Conservation (phyloP, 352 stramenopile species). For the Globisporangium spinosum region DNA sequence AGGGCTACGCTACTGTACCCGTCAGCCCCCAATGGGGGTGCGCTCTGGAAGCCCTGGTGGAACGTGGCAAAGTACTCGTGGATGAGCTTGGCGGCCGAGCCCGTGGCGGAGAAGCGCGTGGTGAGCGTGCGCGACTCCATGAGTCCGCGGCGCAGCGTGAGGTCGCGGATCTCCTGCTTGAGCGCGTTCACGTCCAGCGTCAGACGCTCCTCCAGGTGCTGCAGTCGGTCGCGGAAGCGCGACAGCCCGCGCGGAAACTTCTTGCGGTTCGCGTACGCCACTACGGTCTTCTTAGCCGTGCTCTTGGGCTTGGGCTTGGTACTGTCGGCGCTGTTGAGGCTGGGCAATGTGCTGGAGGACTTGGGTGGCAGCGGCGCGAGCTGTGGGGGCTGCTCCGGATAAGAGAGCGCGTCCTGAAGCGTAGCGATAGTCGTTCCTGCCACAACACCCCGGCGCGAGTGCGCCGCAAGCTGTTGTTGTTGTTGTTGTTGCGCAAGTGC, state of each 20-base stretch:
- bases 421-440: conserved; percentile 7
- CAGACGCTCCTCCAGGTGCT: conserved; percentile 22
- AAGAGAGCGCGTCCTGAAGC: conserved; percentile 14
- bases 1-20: background rate
- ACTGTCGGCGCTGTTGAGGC: background rate
- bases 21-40: background rate
- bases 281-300: too few species aligned
- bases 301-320: background rate
- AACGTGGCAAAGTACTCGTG: conserved; percentile 27
- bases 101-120: conserved; percentile 8
- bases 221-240: conserved; percentile 26
- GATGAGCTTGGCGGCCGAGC: conserved; percentile 14
- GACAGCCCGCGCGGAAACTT: conserved; percentile 11
- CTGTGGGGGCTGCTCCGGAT: conserved; percentile 7
- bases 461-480: background rate
- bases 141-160: conserved; percentile 19
- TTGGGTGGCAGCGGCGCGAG: background rate
- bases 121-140: conserved; percentile 10
- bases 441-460: background rate
- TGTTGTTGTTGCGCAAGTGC: background rate
- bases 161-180: conserved; percentile 25
- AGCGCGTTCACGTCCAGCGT: conserved; percentile 28
- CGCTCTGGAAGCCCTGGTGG: conserved; percentile 17
- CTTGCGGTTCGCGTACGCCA: conserved; percentile 12
- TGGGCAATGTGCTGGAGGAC: background rate